phyloP scores from a whole-genome alignment of 495 filamentous ascomycete species.

The Hyphodiscus hymeniophilus region DNA sequence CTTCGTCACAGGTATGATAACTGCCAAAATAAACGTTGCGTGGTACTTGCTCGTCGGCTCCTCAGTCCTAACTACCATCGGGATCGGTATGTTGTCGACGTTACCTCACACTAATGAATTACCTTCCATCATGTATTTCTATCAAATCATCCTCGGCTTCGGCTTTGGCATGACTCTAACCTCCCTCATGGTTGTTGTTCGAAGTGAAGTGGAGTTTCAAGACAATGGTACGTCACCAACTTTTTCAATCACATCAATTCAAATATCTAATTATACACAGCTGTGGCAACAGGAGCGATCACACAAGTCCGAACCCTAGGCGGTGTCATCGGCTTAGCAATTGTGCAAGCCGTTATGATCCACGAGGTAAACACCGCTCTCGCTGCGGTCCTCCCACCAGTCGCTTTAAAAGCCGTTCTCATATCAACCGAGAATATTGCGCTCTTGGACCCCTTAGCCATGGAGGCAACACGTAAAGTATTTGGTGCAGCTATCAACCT shows the following conservation, averaged over 20 bases:
- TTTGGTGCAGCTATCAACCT: background rate
- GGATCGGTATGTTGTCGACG: constrained; percentile 38
- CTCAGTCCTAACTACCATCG: constrained; percentile 40
- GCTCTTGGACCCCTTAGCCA: background rate
- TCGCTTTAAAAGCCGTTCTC: background rate
- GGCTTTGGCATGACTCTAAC: constrained; percentile 23
- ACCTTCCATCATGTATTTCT: constrained; percentile 21
- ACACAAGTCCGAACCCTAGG: constrained; percentile 41
- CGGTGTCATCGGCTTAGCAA: constrained; percentile 41
- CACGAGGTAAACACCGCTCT: too few species aligned
- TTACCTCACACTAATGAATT: constrained; percentile 19
- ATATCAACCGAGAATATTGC: background rate
- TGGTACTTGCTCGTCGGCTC: constrained; percentile 36
- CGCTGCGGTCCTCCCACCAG: too few species aligned
- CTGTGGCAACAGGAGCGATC: constrained; percentile 38
- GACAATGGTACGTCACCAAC: too few species aligned
- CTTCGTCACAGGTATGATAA: constrained; percentile 36
- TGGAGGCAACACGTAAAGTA: background rate
- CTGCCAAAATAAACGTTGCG: constrained; percentile 37
- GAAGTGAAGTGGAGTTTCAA: background rate
- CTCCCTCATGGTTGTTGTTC: constrained; percentile 8
- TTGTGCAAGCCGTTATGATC: background rate
- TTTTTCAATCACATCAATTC: too few species aligned
- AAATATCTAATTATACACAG: constrained; percentile 14
- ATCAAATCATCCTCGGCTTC: constrained; percentile 21